Evolutionary conservation across 805 yeast genomes (phyloP), one percentile per base, ranked within the genome.

Genomic region (Scheffersomyces ergatensis): DNA sequence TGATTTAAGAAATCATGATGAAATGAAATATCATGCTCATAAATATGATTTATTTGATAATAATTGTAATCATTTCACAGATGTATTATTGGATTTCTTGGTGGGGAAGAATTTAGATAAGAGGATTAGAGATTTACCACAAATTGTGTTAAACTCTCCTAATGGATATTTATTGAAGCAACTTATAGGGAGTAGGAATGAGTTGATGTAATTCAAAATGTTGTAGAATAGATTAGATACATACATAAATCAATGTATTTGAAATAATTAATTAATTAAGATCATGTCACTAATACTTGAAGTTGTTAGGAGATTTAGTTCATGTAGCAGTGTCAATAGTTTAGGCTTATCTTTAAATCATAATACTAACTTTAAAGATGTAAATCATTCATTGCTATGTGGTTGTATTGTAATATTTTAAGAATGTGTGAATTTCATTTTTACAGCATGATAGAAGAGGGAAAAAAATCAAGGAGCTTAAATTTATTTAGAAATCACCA

Each of bases 1-100:
- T 3, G 84, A 81, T 34, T 57, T 81, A 21, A 55, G 59, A 24
- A 47, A 51, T 34, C 65, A 63, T 41, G 65, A 66, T 9, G 60
- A 58, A n/a, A 40, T 41, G 36, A 75, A 70, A 43, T 80, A 70
- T 49, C 55, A 65, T 13, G 73, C 79, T 7, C 65, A 63, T 7
- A 64, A 59, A 29, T 82, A 82, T 60, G 78, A 80, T 47, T 57
- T 82, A 43, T 79, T 82, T 43, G 70, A 72, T 39, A 82, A 82
- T 58, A 82, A 82, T 53, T 82, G 89, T 58, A 82, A 82, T 59
- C 83, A 83, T 58, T 82, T 83, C 60, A 70, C 83, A 15, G 74
- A 81, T 48, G 80, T 74, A 34, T 53, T 77, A 41, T 51, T 77
- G 32, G 80, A 81, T 50, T 82, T 82, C 46, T 58, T 81, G 43